Base-by-base conservation (phyloP, 768 basidiomycete species). In the Boletus sp. region DNA sequence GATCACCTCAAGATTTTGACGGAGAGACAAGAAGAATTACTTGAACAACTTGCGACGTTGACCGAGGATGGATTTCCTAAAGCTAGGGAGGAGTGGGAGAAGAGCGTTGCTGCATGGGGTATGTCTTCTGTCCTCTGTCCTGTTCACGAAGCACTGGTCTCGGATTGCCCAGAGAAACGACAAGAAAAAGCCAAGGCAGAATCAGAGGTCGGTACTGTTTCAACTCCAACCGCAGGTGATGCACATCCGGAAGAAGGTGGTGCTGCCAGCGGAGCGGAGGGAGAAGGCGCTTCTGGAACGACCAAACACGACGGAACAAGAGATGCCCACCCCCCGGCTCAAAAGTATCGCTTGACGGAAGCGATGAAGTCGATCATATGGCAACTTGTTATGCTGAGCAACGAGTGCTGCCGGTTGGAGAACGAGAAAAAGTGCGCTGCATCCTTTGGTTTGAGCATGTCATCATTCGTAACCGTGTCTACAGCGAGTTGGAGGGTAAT, bases 311-410 rank as follows among this genome's bases (percentile, higher is more conserved):
- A 70, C 17, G 72, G 62, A 10, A 64, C 75, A 33, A 72, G 68
- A 54, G 69, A 72, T 21, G 62, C 77, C 15, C 84, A 88, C 38
- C 83, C 88, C 40, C 91, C 93, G 0, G 74, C 77, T 62, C 87
- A 88, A 73, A 85, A 84, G 70, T 96, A 88, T 67, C 73, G 85
- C 5, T 72, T 93, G 75, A 90, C 87, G 37, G 93, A 94, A 54
- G 67, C 69, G 55, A 90, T 95, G 88, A 90, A 90, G 75, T 70
- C 69, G 38, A 79, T 83, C 29, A 82, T 94, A 58, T 94, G 89
- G 89, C 80, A 87, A 67, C 75, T 93, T 7, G 88, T 91, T 50
- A 76, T 84, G 66, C 64, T 93, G 53, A 92, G 89, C 66, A 92
- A 93, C 64, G 88, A 92, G 73, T 85, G 85, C 51, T 90, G 88